Evolutionary conservation across 805 yeast species (phyloP).

Genomic region (Saturnispora silvae): DNA sequence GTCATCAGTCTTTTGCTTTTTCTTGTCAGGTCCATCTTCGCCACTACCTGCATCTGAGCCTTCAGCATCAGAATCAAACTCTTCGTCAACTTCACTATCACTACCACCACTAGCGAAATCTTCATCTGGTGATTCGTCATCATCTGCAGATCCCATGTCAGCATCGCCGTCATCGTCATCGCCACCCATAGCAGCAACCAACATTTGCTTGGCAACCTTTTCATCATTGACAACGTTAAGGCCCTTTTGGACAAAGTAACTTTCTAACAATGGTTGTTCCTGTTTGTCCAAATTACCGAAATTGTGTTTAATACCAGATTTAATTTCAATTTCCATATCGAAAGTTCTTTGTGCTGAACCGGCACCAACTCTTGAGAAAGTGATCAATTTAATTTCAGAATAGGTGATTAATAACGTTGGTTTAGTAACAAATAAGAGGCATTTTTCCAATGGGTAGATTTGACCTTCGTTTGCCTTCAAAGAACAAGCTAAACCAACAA

Average conservation of each 20-base stretch:
- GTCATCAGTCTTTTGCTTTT: constrained; percentile 11
- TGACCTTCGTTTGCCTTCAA: constrained; percentile 93
- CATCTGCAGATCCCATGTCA: constrained; percentile 71
- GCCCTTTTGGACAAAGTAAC: constrained; percentile 66
- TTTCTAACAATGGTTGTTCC: constrained; percentile 74
- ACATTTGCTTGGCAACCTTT: constrained; percentile 71
- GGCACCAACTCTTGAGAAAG: constrained; percentile 82
- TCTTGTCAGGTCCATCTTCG: constrained; percentile 27
- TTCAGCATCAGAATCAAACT: constrained; percentile 20
- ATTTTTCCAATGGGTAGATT: constrained; percentile 83
- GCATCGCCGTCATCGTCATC: constrained; percentile 45
- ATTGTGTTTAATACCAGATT: constrained; percentile 59
- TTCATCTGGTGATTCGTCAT: constrained; percentile 69
- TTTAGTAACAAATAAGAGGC: constrained; percentile 82
- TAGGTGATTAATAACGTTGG: constrained; percentile 89
- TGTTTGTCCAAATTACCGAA: constrained; percentile 86
- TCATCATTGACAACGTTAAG: constrained; percentile 81
- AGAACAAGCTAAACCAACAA: constrained; percentile 85
- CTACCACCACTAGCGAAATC: constrained; percentile 43
- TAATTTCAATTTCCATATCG: constrained; percentile 72
- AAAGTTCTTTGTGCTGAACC: constrained; percentile 81
- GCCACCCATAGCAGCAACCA: constrained; percentile 64
- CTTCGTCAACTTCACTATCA: constrained; percentile 64
- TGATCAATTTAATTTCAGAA: constrained; percentile 64
- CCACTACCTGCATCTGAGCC: constrained; percentile 6